phyloP scores from a whole-genome alignment of 441 rosid species.

The Populus hybrid region DNA sequence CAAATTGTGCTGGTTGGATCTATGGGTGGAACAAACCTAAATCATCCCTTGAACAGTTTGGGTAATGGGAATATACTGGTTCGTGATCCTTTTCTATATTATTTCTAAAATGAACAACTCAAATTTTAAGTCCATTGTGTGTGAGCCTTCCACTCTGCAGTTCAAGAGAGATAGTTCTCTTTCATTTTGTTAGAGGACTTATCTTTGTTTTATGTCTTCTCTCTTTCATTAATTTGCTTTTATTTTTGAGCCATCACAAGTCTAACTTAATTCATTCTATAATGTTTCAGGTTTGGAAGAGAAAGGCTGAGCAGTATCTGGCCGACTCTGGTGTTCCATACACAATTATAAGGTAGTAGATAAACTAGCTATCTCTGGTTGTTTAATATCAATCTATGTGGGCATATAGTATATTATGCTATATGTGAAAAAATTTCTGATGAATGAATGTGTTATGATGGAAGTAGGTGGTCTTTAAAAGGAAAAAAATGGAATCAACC shows the following conservation, averaged over 20 bases:
- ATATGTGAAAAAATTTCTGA: not conserved
- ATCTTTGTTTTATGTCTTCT: not conserved
- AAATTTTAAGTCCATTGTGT: not conserved
- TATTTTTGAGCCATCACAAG: not conserved
- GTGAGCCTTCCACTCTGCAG: not conserved
- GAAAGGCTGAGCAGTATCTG: slow-evolving; percentile 97
- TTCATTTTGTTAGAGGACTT: not conserved
- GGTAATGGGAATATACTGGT: slow-evolving; percentile 96
- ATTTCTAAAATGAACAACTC: not conserved
- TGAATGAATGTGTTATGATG: not conserved
- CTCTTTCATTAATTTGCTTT: not conserved
- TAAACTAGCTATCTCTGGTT: not conserved
- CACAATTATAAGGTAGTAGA: slow-evolving; percentile 82
- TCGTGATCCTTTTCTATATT: slow-evolving; percentile 20
- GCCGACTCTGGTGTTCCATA: slow-evolving; percentile 91
- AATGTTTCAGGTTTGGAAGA: slow-evolving; percentile 78
- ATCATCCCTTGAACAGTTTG: slow-evolving; percentile 86
- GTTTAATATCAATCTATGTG: not conserved
- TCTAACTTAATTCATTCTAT: not conserved
- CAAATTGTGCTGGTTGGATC: slow-evolving; percentile 94
- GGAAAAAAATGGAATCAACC: not conserved
- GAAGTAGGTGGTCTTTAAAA: not conserved
- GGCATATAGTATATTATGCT: not conserved
- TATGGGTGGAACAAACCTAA: slow-evolving; percentile 90
- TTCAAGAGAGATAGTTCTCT: not conserved